Evolutionary conservation across 108 stramenopile genomes (phyloP), one percentile per base, ranked within the genome.

Genomic region (Cyclotella kingstonii): DNA sequence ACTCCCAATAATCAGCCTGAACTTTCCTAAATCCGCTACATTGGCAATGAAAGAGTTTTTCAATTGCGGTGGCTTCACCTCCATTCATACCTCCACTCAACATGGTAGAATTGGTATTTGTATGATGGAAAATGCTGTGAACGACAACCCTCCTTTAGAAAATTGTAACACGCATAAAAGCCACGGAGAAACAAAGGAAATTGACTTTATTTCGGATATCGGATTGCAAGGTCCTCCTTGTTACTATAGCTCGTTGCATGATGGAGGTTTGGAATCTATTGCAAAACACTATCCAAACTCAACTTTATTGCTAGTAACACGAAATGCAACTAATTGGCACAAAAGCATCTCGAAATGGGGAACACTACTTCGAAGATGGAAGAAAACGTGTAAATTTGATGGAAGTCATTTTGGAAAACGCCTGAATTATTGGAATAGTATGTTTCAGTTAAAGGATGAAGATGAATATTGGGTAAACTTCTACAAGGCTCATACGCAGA

Each of bases 401-500:
- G 73, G 64, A 9, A 42, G 34, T 45, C 14, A 46, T 36, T 30
- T 57, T 25, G 53, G 54, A 2, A 57, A 58, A 46, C 54, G 43
- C 28, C 56, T 62, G 40, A 47, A 57, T 31, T 72, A 72, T 40
- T 72, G 70, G 70, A 49, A 46, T 27, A 44, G 52, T 30, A 35
- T 46, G 56, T 52, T 41, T 21, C 6, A 21, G 2, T 1, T 17
- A 23, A 22, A 38, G 7, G 26, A 23, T 12, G 43, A 64, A 33
- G 63, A 44, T 26, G 41, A 65, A 0, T 76, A 67, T 31, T 76
- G 74, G 66, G 10, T 52, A 18, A 49, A 71, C 4, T 82, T 82
- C 47, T 82, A 82, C 39, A 31, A 77, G 28, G 70, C 75, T 29
- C 74, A 82, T 30, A 82, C 69, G 18, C 60, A 76, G 22, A 76